These are phyloP conservation scores for Podosphaera xanthii DNA, from an alignment of 2,329 filamentous ascomycete genomes.

Conservation along the genomic window DNA sequence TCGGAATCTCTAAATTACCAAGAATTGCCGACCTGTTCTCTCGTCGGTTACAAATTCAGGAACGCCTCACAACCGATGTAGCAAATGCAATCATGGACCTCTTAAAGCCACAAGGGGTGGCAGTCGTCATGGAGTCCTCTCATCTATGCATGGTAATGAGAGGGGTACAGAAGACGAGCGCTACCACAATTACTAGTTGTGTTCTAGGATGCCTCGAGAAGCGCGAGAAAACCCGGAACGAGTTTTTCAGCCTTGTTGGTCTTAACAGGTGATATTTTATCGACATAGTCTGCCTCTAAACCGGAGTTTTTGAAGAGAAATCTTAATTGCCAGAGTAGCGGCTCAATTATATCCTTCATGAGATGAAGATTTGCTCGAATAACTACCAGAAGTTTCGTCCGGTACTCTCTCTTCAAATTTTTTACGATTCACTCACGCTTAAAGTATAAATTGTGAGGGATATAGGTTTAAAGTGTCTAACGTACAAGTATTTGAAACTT, in stretches of 20 bases:
- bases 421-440: too few relatives aligned
- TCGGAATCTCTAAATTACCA: conserved; percentile 86
- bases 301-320: too few relatives aligned
- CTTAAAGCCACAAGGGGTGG: conserved; percentile 79
- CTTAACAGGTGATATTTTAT: conserved; percentile 27
- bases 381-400: too few relatives aligned
- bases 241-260: conserved; percentile 66
- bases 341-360: too few relatives aligned
- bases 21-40: conserved; percentile 95
- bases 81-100: conserved; percentile 85
- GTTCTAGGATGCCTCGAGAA: conserved; percentile 91
- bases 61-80: conserved; percentile 87
- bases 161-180: conserved; percentile 79
- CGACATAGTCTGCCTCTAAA: neutral
- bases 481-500: too few relatives aligned
- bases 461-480: too few relatives aligned
- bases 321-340: too few relatives aligned
- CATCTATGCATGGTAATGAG: conserved; percentile 99
- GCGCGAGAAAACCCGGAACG: conserved; percentile 81
- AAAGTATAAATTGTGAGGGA: too few relatives aligned
- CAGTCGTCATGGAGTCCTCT: conserved; percentile 90
- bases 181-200: conserved; percentile 82
- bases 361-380: too few relatives aligned
- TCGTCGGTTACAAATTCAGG: conserved; percentile 81
- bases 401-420: too few relatives aligned